Evolutionary conservation across 768 basidiomycete genomes (phyloP).

Genomic region (Serendipita sp.): DNA sequence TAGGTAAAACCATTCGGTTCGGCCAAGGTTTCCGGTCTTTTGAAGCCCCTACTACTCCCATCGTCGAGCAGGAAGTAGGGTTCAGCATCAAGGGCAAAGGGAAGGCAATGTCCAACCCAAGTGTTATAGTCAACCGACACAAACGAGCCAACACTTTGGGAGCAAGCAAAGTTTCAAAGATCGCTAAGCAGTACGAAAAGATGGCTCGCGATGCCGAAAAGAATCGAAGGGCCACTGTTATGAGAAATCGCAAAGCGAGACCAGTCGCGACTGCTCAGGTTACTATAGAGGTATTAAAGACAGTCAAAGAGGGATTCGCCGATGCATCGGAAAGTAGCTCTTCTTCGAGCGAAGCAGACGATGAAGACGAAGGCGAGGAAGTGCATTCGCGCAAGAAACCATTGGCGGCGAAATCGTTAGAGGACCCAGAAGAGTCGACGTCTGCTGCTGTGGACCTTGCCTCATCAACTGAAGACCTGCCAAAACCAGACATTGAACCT

Average conservation of each 20-base stretch:
- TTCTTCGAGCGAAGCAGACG: conserved; percentile 47
- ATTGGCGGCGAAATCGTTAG: background rate
- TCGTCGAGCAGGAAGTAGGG: too few species aligned
- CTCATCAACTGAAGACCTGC: background rate
- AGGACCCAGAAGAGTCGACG: background rate
- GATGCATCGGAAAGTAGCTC: conserved; percentile 64
- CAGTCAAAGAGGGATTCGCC: conserved; percentile 76
- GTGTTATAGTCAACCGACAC: background rate
- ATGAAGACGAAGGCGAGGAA: conserved; percentile 41
- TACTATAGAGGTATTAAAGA: conserved; percentile 75
- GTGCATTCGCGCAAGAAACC: conserved; percentile 16
- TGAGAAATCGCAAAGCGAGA: conserved; percentile 70
- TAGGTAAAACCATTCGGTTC: background rate
- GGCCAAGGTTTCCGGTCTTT: background rate
- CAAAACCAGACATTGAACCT: background rate
- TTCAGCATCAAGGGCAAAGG: background rate
- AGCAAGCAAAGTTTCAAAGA: conserved; percentile 57
- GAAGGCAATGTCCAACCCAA: background rate
- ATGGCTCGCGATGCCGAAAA: conserved; percentile 59
- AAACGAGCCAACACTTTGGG: background rate
- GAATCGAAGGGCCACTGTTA: conserved; percentile 68
- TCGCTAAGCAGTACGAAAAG: conserved; percentile 81
- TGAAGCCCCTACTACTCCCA: background rate
- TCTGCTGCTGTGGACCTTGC: background rate
- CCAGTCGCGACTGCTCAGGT: conserved; percentile 82